Evolutionary conservation across 179 eudicot species (phyloP), one percentile per base, ranked within the genome.

Genomic region (Silene coronaria): DNA sequence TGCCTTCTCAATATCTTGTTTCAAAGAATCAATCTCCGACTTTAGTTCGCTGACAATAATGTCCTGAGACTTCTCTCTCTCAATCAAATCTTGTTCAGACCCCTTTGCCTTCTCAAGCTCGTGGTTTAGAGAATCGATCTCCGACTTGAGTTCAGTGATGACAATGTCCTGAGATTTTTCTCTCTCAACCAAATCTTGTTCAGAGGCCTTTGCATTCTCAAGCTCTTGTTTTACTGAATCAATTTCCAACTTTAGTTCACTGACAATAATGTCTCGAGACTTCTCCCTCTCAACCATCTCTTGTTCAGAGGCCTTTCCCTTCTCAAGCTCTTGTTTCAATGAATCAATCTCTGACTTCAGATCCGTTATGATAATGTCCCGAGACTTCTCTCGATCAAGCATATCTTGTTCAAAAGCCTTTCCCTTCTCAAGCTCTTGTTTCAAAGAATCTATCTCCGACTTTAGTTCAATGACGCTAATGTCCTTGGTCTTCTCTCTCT

Each of bases 211-310:
- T 4, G 86, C 82, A 77, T 71, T 84, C 55, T 86, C 86, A 38
- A 88, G 88, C 73, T 89, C 91, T 59, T 77, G 77, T 64, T 81
- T 79, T 61, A 90, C 87, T 73, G 83, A 80, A 38, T 82, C 84
- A 7, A 80, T 22, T 48, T 77, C 75, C 3, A 51, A 74, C 64
- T 81, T 71, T 55, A 81, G 70, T 9, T 74, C 77, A 17, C 67
- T 79, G 53, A 77, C 77, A 36, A 26, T 67, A 23, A 42, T 69
- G 14, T 69, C 72, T 63, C 68, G 73, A 14, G 78, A 48, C 32
- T 77, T 73, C 62, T 77, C 78, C 68, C 51, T 62, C 67, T 77
- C 83, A 2, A 73, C 23, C 75, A 77, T 51, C 21, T 60, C 75
- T 45, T 48, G 80, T 42, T 77, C 64, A 4, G 53, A 27, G n/a